Conservation (phyloP, 108 stramenopile genomes). For the Mediolabrus comicus region DNA sequence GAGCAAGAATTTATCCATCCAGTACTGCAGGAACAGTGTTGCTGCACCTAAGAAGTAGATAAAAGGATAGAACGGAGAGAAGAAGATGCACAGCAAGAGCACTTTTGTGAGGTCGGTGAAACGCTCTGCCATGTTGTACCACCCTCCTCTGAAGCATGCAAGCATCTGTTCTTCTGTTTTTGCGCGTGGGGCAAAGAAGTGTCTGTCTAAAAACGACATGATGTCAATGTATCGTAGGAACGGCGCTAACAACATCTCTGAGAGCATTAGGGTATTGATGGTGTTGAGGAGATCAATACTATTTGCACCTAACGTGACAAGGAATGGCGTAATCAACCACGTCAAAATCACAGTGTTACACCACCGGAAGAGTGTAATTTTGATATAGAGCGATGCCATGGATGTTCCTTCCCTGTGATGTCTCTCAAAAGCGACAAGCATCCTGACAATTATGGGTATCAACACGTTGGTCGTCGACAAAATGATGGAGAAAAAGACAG, state of each 20-base stretch:
- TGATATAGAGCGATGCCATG: slow-evolving; percentile 67
- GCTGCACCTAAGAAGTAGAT: slow-evolving; percentile 65
- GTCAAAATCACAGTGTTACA: slow-evolving; percentile 63
- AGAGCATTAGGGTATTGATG: slow-evolving; percentile 57
- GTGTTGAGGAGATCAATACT: slow-evolving; percentile 55
- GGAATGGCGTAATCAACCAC: slow-evolving; percentile 60
- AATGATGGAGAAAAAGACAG: slow-evolving; percentile 18
- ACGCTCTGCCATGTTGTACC: slow-evolving; percentile 65
- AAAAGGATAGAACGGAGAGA: slow-evolving; percentile 65
- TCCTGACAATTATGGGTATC: slow-evolving; percentile 58
- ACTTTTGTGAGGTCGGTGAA: slow-evolving; percentile 81
- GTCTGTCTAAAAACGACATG: slow-evolving; percentile 54
- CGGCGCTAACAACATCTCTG: slow-evolving; percentile 63
- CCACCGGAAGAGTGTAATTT: slow-evolving; percentile 84
- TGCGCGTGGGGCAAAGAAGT: slow-evolving; percentile 66
- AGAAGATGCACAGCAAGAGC: slow-evolving; percentile 75
- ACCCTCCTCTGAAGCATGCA: slow-evolving; percentile 63
- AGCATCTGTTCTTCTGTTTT: slow-evolving; percentile 69
- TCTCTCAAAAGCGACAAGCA: slow-evolving; percentile 60
- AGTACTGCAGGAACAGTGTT: slow-evolving; percentile 61
- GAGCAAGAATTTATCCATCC: slow-evolving; percentile 63
- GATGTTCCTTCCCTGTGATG: slow-evolving; percentile 64
- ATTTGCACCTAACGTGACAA: slow-evolving; percentile 37
- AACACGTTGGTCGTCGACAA: slow-evolving; percentile 56
- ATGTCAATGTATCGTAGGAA: slow-evolving; percentile 58